Evolutionary conservation across 2,329 filamentous ascomycete genomes (phyloP), one percentile per base, ranked within the genome.

Genomic region (Fusarium newnesense): DNA sequence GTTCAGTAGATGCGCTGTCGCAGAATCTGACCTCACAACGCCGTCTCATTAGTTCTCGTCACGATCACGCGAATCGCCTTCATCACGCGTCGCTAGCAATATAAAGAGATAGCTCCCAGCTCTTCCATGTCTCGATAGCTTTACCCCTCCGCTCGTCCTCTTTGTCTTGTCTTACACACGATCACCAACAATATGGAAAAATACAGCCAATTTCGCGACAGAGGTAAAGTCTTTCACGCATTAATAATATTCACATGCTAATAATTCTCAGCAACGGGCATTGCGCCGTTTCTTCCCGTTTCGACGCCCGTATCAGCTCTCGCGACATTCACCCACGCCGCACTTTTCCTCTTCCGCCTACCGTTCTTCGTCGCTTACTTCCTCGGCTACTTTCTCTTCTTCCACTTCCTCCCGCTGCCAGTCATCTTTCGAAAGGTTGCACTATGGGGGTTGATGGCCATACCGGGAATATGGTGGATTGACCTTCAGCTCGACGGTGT

Each of bases 401-500:
- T 98, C 60, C 94, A 96, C 84, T 93, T 92, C 88, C 88, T 97
- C 19, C 95, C 95, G 0, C 80, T 90, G 26, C 88, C 88, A 19
- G 82, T 85, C 37, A 81, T 87, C 66, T 79, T 91, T 47, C 94
- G 94, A 79, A 98, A 98, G 84, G 90, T 93, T 18, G 90, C 94
- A 54, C 85, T 98, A 60, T 98, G 96, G 96, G 89, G 91, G 69
- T 89, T 98, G 74, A 89, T 99, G 76, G 93, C 91, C 42, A 93
- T 97, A 67, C 94, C 95, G 0, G 96, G 96, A 34, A 94, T 99
- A 65, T 98, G 95, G 95, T 98, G 96, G 96, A 92, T 98, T 64
- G 96, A 99, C 83, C 86, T 99, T n/a, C 96, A 98, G 82, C 94
- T 99, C 74, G 96, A 99, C 81, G 96, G 96, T 66, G 96, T 99